Conservation (phyloP, 1,284 basidiomycete species). For the Melanopsichium pennsylvanicum region DNA sequence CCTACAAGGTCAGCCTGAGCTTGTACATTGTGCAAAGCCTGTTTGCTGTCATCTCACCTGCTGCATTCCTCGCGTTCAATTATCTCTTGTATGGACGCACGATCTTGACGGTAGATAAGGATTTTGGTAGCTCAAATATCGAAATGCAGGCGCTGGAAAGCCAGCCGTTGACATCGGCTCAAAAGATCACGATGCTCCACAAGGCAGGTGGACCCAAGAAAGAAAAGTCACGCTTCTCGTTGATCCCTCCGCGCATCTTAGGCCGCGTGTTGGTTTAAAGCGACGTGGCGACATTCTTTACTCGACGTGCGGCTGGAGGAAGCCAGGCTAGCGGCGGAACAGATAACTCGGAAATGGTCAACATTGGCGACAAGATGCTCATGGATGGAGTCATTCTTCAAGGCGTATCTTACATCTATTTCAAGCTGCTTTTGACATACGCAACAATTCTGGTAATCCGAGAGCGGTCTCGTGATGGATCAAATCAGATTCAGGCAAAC, state of each 20-base stretch:
- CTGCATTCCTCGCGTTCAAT: slow-evolving; percentile 54
- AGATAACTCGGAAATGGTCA: slow-evolving; percentile 13
- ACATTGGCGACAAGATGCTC: slow-evolving; percentile 49
- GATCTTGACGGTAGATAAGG: slow-evolving; percentile 31
- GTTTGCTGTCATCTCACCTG: slow-evolving; percentile 52
- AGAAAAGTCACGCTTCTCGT: slow-evolving; percentile 36
- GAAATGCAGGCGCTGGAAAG: slow-evolving; percentile 21
- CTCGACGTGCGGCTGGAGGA: slow-evolving; percentile 50
- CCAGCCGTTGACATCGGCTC: slow-evolving; percentile 12
- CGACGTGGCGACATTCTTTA: slow-evolving; percentile 58
- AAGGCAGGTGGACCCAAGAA: slow-evolving; percentile 28
- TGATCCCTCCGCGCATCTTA: slow-evolving; percentile 48
- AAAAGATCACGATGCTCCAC: slow-evolving; percentile 29
- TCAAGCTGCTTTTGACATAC: slow-evolving; percentile 34
- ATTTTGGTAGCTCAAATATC: slow-evolving; percentile 23
- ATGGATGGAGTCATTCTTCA: slow-evolving; percentile 47
- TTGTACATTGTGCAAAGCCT: slow-evolving; percentile 45
- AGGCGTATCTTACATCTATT: slow-evolving; percentile 47
- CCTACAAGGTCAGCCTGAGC: slow-evolving; percentile 11
- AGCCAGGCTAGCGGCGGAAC: slow-evolving; percentile 34
- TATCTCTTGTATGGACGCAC: slow-evolving; percentile 53
- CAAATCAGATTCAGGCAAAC: neutral
- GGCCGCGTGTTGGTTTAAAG: slow-evolving; percentile 56
- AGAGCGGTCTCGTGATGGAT: slow-evolving; percentile 1
- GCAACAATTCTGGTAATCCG: slow-evolving; percentile 24